Conservation (phyloP, 2,329 filamentous ascomycete species). For the Colletotrichum paranaense region DNA sequence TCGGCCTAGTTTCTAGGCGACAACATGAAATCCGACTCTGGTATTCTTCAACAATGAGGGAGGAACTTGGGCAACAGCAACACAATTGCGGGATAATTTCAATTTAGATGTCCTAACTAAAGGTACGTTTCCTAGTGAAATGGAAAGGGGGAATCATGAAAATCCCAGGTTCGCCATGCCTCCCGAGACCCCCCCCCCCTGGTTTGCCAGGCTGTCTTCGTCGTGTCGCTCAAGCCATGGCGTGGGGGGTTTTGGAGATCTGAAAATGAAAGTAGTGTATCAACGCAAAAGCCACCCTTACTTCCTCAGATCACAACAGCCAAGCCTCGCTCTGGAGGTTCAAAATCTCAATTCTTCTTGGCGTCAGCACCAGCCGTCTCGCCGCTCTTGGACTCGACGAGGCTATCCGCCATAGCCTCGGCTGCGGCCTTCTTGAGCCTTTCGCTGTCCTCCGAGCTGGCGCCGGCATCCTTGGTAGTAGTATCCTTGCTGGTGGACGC, state of each 20-base stretch:
- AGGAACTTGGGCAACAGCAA: no score
- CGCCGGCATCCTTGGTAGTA: constrained; percentile 56
- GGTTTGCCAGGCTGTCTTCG: constrained; percentile 11
- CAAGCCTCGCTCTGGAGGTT: background rate
- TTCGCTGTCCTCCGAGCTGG: constrained; percentile 68
- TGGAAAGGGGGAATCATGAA: constrained; percentile 29
- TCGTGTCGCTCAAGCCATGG: constrained; percentile 12
- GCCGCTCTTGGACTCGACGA: constrained; percentile 57
- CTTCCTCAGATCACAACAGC: background rate
- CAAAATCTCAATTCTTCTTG: constrained; percentile 50
- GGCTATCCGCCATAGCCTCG: constrained; percentile 68
- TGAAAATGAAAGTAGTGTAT: constrained; percentile 33
- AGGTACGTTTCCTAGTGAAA: constrained; percentile 28
- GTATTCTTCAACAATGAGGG: no score
- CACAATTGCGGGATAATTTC: constrained; percentile 2
- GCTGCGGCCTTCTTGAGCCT: constrained; percentile 74
- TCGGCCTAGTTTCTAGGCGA: background rate
- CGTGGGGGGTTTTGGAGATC: constrained; percentile 26
- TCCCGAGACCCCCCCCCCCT: constrained; percentile 12
- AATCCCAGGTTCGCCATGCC: constrained; percentile 24
- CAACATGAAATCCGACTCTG: no score
- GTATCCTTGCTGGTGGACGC: constrained; percentile 34
- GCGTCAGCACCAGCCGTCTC: constrained; percentile 41
- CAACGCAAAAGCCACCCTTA: background rate
- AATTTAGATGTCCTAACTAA: constrained; percentile 26